phyloP scores from a whole-genome alignment of 768 basidiomycete genomes.

The Macrolepiota dolichaula region DNA sequence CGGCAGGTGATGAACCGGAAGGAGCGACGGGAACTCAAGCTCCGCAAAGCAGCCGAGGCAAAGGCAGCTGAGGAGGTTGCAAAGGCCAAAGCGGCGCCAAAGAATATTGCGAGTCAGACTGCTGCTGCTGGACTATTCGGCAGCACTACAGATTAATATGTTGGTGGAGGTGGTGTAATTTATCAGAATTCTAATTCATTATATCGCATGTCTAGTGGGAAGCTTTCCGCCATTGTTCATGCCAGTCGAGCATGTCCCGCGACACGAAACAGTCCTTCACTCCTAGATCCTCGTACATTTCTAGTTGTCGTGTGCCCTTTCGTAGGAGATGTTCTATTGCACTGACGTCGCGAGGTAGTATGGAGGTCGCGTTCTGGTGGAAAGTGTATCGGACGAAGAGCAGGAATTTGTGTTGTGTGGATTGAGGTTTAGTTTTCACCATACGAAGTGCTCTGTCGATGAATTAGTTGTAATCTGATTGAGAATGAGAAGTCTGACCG shows the following conservation, averaged over 20 bases:
- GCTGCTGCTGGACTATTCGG: slow-evolving; percentile 24
- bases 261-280: slow-evolving; percentile 79
- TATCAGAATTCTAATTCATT: background rate
- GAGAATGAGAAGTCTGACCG: slow-evolving; percentile 24
- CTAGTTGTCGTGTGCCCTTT: slow-evolving; percentile 62
- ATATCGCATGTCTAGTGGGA: background rate
- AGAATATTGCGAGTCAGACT: slow-evolving; percentile 15
- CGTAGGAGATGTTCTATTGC: slow-evolving; percentile 78
- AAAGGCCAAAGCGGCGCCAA: background rate
- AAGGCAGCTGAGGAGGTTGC: background rate
- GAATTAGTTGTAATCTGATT: background rate
- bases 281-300: slow-evolving; percentile 60
- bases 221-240: slow-evolving; percentile 18
- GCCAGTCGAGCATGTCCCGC: slow-evolving; percentile 68
- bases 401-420: slow-evolving; percentile 59
- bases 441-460: slow-evolving; percentile 67
- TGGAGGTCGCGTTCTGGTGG: slow-evolving; percentile 53
- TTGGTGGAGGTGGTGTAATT: background rate
- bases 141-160: background rate
- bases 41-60: background rate
- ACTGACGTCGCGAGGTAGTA: slow-evolving; percentile 64
- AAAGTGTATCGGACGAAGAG: slow-evolving; percentile 71
- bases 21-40: background rate
- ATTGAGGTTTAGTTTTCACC: slow-evolving; percentile 61
- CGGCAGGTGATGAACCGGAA: background rate